Evolutionary conservation across 306 rosid species (phyloP).

Genomic region (Urtica urens): DNA sequence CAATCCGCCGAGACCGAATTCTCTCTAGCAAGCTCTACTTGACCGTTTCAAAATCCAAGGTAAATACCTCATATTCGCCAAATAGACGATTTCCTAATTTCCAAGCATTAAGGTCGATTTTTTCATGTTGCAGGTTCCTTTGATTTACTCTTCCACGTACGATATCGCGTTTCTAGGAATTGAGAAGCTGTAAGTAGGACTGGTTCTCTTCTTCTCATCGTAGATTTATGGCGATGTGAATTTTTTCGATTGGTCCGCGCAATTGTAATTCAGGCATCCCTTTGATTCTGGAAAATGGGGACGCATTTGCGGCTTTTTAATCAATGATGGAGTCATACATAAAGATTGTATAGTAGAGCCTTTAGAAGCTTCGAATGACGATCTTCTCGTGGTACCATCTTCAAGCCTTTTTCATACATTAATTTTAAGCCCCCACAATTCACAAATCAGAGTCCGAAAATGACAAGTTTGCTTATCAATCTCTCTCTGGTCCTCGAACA

Average conservation of each 20-base stretch:
- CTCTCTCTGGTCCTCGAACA: conserved; percentile 13
- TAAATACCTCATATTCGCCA: conserved; percentile 4
- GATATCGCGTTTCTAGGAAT: conserved; percentile 75
- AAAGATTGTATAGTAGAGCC: conserved; percentile 51
- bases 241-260: neutral
- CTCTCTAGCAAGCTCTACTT: conserved; percentile 75
- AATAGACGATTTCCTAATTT: neutral
- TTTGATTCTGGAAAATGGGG: conserved; percentile 95
- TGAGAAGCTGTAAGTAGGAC: conserved; percentile 84
- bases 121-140: conserved; percentile 53
- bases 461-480: neutral
- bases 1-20: conserved; percentile 42
- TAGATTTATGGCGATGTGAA: neutral
- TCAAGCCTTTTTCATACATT: neutral
- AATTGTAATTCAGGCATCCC: conserved; percentile 56
- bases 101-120: conserved; percentile 5
- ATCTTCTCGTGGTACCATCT: conserved; percentile 67
- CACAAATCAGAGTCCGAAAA: too few species aligned
- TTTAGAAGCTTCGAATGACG: conserved; percentile 70
- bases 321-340: conserved; percentile 38
- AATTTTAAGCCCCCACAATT: too few species aligned
- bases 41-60: conserved; percentile 64
- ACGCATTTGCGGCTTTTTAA: conserved; percentile 51
- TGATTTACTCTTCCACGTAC: conserved; percentile 62
- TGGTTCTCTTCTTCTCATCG: neutral